Evolutionary conservation across 768 basidiomycete species (phyloP), one percentile per base, ranked within the genome.

Genomic region (Collybia sordida): DNA sequence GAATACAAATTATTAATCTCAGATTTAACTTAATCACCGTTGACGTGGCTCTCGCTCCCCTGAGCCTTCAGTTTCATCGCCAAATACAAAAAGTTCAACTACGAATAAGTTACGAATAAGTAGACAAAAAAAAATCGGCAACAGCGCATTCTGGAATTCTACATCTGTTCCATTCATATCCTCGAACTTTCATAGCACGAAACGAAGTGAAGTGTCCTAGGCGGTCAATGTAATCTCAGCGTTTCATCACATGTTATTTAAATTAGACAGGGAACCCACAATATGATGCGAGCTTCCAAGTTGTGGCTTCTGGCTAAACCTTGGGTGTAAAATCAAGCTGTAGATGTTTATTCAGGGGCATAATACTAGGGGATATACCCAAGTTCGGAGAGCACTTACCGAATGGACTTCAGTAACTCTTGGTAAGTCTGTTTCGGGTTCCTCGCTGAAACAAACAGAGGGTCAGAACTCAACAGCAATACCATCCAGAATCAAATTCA

Each of bases 281-380:
- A 89, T 83, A 12, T 70, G 78, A 58, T 90, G 87, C 6, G 88
- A 87, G 53, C 83, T 86, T 6, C 85, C 85, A 11, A 90, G 61
- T 62, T 89, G 88, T 3, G 86, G 84, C 53, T 78, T 85, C 73
- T 90, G 87, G 56, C 76, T 80, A 61, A 78, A 90, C 51, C 79
- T 71, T 18, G 79, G 78, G 43, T 75, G 68, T 21, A 89, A 62
- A 51, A 88, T 80, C 18, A 67, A 65, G 36, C 83, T 85, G 51
- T 44, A 21, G 31, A 18, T 23, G 12, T 21, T 34, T 27, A 9
- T 3, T 11, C 14, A 42, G 28, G 0, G 12, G 18, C 6, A 18
- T 39, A 17, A 34, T 35, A 28, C 1, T 24, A 21, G n/a, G 24
- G 41, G 34, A 49, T 12, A 14, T 23, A 27, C 6, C 24, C 28